Evolutionary conservation across 306 rosid genomes (phyloP), one percentile per base, ranked within the genome.

Genomic region (Senna tora): DNA sequence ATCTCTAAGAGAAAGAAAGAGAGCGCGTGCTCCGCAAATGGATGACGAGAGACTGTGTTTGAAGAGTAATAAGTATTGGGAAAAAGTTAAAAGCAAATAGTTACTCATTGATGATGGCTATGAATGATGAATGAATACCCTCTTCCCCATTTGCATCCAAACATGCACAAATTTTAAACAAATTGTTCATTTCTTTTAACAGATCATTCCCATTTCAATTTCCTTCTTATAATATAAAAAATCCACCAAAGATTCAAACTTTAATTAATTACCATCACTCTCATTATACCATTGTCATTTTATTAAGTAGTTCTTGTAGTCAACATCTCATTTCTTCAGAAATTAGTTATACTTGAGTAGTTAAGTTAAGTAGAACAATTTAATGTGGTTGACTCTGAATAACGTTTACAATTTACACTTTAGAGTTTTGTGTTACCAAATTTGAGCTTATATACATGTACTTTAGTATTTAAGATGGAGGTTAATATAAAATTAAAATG

Each of bases 41-140:
- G 80, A 69, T 62, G 73, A 67, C 43, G 58, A 66, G 43, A 16
- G 72, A 47, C 58, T 47, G 32, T 49, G 45, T 66, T 34, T 45
- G 73, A 62, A 67, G 75, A 30, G 60, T 41, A 57, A 66, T 50
- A 58, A 77, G 80, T 68, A 68, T 73, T 54, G 22, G 62, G 76
- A 77, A 68, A 81, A 81, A 77, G 85, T 62, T 77, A 66, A 81
- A 81, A 76, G 81, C 68, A 76, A 72, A 72, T 33, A 71, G 66
- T 75, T 63, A 16, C 28, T 58, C 75, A 81, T 81, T 80, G 62
- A 25, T n/a, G n/a, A 80, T 76, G 80, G 63, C 20, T 21, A 33
- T 65, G 39, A 61, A 19, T 61, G 67, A 33, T 65, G 39, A 61
- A 19, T 61, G 67, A 61, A 10, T 61, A 5, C 67, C 2, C 28